These are phyloP conservation scores for Trichophyton verrucosum DNA, from an alignment of 2,329 filamentous ascomycete species.

Conservation along the genomic window DNA sequence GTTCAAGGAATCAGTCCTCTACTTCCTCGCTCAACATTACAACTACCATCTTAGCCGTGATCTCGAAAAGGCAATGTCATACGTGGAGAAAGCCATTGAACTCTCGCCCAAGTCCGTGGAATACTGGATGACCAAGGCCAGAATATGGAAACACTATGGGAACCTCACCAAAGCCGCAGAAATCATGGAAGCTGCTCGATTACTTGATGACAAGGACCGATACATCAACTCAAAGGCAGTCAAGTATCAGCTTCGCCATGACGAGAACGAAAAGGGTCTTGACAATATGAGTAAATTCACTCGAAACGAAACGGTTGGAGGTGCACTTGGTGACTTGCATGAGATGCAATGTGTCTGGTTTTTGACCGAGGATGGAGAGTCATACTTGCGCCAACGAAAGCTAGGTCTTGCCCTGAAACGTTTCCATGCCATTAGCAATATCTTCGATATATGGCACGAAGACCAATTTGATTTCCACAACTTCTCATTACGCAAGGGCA, in stretches of 20 bases:
- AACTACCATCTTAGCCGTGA: constrained; percentile 83
- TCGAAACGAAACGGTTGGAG: constrained; percentile 73
- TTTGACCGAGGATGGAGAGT: constrained; percentile 85
- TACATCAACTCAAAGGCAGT: constrained; percentile 98
- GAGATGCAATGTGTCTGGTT: constrained; percentile 99
- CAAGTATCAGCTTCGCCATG: constrained; percentile 89
- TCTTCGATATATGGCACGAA: constrained; percentile 96
- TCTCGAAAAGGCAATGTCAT: constrained; percentile 65
- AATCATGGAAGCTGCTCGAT: constrained; percentile 75
- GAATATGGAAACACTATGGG: constrained; percentile 85
- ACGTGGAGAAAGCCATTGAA: constrained; percentile 71
- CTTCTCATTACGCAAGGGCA: constrained; percentile 92
- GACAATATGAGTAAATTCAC: constrained; percentile 91
- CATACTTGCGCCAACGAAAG: constrained; percentile 71
- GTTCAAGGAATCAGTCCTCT: constrained; percentile 69
- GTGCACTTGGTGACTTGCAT: constrained; percentile 76
- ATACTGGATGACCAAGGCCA: constrained; percentile 87
- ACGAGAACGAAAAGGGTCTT: constrained; percentile 75
- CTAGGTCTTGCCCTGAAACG: constrained; percentile 80
- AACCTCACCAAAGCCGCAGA: constrained; percentile 68
- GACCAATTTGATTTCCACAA: constrained; percentile 98
- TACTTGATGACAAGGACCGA: constrained; percentile 76
- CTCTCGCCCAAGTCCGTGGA: constrained; percentile 72
- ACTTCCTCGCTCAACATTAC: constrained; percentile 94
- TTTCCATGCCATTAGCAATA: constrained; percentile 75